Percentiles rank a stretch among this genome's conserved stretches.
Evolutionary conservation across 257 asterid species (phyloP).

Genomic region (Forsythia viridissima): DNA sequence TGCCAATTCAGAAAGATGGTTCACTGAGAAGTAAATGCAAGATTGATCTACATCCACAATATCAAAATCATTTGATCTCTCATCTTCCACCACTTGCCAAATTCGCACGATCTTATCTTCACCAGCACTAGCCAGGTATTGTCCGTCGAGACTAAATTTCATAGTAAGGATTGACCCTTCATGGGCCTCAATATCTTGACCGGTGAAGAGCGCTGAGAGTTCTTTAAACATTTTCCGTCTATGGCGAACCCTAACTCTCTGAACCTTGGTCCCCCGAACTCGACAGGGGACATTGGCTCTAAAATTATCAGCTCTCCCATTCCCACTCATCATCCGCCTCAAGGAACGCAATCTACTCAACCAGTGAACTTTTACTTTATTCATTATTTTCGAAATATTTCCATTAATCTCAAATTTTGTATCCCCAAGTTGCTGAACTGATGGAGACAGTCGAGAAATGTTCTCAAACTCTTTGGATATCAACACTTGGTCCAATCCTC

Average conservation of each 20-base stretch:
- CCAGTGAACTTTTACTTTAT: conserved; percentile 51
- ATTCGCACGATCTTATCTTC: conserved; percentile 72
- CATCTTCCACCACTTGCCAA: conserved; percentile 89
- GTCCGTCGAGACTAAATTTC: conserved; percentile 88
- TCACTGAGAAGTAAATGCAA: conserved; percentile 75
- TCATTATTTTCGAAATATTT: conserved; percentile 27
- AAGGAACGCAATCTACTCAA: conserved; percentile 57
- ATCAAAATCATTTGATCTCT: conserved; percentile 56
- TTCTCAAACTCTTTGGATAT: conserved; percentile 30
- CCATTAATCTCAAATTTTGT: conserved; percentile 32
- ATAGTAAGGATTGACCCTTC: conserved; percentile 75
- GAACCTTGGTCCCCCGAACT: conserved; percentile 36
- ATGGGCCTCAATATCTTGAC: conserved; percentile 83
- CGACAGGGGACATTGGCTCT: conserved; percentile 17
- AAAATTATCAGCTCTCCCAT: conserved; percentile 32
- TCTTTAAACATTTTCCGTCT: conserved; percentile 59
- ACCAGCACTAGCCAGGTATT: conserved; percentile 81
- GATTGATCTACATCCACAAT: conserved; percentile 78
- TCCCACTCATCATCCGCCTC: conserved; percentile 37
- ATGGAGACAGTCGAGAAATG: conserved; percentile 26
- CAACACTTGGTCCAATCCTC: conserved; percentile 23
- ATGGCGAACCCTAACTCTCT: conserved; percentile 65
- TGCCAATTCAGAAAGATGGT: conserved; percentile 66
- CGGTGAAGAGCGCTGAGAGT: conserved; percentile 75
- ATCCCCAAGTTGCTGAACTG: conserved; percentile 24